A percentile compares a stretch with the other conserved stretches of the same genome.
Evolutionary conservation across 78 protist species (phyloP).

Genomic region (Cyanophora paradoxa): DNA sequence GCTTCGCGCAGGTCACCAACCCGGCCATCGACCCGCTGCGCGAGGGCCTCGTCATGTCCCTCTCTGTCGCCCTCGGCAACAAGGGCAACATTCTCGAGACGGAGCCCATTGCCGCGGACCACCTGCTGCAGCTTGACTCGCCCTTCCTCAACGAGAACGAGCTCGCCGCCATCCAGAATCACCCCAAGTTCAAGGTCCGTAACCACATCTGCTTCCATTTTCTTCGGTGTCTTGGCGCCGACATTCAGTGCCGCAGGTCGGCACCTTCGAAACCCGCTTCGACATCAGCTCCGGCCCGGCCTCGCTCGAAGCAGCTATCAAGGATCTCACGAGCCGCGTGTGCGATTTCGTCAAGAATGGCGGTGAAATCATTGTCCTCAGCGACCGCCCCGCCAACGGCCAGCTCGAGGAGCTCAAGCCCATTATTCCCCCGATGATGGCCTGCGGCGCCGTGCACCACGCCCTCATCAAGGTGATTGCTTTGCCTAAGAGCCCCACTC

Average conservation of each 20-base stretch:
- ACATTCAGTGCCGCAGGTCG: no score
- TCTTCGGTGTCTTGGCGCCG: no score
- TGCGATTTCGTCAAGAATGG: no score
- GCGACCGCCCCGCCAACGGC: slow-evolving; percentile 31
- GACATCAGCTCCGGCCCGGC: no score
- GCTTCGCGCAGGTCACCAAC: slow-evolving; percentile 80
- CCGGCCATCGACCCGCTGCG: slow-evolving; percentile 84
- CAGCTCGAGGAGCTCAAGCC: no score
- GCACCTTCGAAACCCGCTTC: no score
- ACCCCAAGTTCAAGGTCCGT: no score
- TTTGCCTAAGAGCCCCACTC: no score
- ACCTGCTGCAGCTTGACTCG: slow-evolving; percentile 1
- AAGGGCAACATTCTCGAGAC: slow-evolving; percentile 18
- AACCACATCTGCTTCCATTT: no score
- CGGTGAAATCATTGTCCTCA: neutral
- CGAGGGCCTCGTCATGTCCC: slow-evolving; percentile 69
- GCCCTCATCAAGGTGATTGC: no score
- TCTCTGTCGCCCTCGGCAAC: slow-evolving; percentile 13
- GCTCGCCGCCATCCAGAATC: neutral
- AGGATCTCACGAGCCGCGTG: no score
- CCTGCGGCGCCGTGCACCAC: slow-evolving; percentile 72
- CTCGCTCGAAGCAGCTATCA: no score
- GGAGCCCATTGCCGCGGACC: neutral
- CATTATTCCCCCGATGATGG: slow-evolving; percentile 55
- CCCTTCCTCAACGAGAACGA: slow-evolving; percentile 10